Evolutionary conservation across 225 moss, liverwort and hornwort species (phyloP).

Genomic region (Ulota crispa): DNA sequence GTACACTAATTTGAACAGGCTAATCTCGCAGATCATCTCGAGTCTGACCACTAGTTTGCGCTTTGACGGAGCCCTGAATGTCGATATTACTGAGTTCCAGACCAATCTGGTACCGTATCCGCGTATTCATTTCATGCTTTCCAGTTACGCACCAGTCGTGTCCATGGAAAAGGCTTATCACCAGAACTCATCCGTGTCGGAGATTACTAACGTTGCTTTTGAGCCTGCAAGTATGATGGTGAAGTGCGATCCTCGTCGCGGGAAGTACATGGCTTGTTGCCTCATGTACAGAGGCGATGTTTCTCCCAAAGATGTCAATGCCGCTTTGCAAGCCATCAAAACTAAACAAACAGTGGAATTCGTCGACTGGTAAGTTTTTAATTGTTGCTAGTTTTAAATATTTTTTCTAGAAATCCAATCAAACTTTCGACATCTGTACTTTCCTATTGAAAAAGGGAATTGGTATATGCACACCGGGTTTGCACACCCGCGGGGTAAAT

Average conservation of each 20-base stretch:
- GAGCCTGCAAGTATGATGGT: slow-evolving; percentile 47
- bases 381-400: too few relatives aligned
- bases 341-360: slow-evolving; percentile 20
- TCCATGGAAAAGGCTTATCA: slow-evolving; percentile 17
- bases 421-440: too few relatives aligned
- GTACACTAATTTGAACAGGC: slow-evolving; percentile 50
- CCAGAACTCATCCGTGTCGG: neutral
- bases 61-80: slow-evolving; percentile 28
- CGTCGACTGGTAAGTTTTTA: slow-evolving; percentile 22
- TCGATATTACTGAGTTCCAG: slow-evolving; percentile 28
- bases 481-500: too few relatives aligned
- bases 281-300: slow-evolving; percentile 45
- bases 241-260: slow-evolving; percentile 18
- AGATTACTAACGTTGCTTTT: slow-evolving; percentile 27
- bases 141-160: slow-evolving; percentile 30
- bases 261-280: slow-evolving; percentile 48
- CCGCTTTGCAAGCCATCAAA: slow-evolving; percentile 24
- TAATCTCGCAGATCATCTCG: slow-evolving; percentile 25
- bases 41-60: slow-evolving; percentile 29
- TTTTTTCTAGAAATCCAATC: too few relatives aligned
- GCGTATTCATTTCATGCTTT: slow-evolving; percentile 38
- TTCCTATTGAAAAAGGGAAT: too few relatives aligned
- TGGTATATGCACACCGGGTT: too few relatives aligned
- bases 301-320: slow-evolving; percentile 39
- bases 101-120: slow-evolving; percentile 32